Evolutionary conservation across 768 basidiomycete species (phyloP), one percentile per base, ranked within the genome.

Genomic region (Pisolithus sp.): DNA sequence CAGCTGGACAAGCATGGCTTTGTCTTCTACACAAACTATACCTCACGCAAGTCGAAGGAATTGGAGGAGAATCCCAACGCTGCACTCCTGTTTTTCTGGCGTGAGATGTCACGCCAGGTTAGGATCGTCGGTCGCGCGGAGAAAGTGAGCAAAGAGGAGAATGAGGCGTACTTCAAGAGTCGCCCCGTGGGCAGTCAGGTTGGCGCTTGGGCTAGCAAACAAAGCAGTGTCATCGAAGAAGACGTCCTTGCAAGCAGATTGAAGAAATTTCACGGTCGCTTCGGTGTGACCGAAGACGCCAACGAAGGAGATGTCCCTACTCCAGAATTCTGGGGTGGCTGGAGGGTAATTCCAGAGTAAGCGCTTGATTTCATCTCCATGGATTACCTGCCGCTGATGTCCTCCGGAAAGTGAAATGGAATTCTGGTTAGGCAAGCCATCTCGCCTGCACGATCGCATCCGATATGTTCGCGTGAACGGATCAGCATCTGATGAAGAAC

Each of bases 381-480:
- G 3, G 37, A 30, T 30, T 31, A 26, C 46, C 38, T 23, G 38
- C 21, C 13, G 7, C 8, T 20, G 34, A 56, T 62, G 43, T 66
- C 41, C 17, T 46, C 34, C 4, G 47, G 37, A 61, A 10, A 96
- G 93, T 53, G 95, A 98, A 71, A 76, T 98, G 47, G 95, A 98
- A 64, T 97, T 97, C 67, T 97, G 95, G 95, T 77, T 80, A n/a
- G 95, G 95, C 28, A 88, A 93, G 61, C 90, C 91, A n/a, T 94
- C 91, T 23, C 80, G 95, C 37, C 73, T 97, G 46, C 94, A 97
- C 59, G 93, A 97, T 67, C 84, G 94, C 41, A 80, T 95, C 54
- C 81, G 81, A 23, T 93, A 92, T 66, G 71, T 80, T 46, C 81
- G 81, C n/a, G 64, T 69, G 18, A 72, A 74, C 46, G 74, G 69